phyloP scores from a whole-genome alignment of 2,329 filamentous ascomycete genomes.

The Paraphaeosphaeria sporulosa region DNA sequence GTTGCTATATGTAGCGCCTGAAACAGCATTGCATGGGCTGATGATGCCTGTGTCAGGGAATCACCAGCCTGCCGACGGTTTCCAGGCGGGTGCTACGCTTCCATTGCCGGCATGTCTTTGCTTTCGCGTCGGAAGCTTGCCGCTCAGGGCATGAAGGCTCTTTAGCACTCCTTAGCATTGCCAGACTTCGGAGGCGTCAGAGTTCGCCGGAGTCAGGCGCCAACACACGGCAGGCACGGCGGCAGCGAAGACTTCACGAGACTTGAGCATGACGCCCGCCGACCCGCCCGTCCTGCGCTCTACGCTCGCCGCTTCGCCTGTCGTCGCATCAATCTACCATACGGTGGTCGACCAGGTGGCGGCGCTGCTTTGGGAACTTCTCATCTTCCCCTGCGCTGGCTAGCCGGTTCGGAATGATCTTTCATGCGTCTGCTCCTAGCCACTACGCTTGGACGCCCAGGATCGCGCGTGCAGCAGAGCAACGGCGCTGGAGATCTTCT shows the following conservation, averaged over 20 bases:
- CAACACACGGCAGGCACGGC: conserved; percentile 3
- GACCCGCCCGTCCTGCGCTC: conserved; percentile 33
- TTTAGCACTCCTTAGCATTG: conserved; percentile 31
- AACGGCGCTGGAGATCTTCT: conserved; percentile 53
- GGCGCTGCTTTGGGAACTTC: conserved; percentile 42
- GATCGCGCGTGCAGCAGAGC: conserved; percentile 46
- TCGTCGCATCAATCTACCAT: conserved; percentile 44
- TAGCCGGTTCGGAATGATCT: conserved; percentile 41
- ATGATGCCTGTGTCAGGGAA: conserved; percentile 48
- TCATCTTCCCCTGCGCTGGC: conserved; percentile 40
- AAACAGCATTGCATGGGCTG: conserved; percentile 51
- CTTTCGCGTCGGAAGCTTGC: conserved; percentile 36
- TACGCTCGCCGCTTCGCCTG: conserved; percentile 28
- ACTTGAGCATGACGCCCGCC: conserved; percentile 32
- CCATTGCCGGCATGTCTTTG: conserved; percentile 43
- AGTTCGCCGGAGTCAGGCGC: conserved; percentile 13
- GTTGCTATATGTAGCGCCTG: conserved; percentile 41
- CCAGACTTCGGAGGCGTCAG: conserved; percentile 17
- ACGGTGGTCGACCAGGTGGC: conserved; percentile 42
- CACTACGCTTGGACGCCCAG: conserved; percentile 42
- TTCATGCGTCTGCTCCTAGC: conserved; percentile 47
- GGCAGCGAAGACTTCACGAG: conserved; percentile 1
- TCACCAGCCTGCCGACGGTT: conserved; percentile 37
- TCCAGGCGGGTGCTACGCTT: conserved; percentile 47
- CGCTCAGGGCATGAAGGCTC: conserved; percentile 17